Base-by-base conservation (phyloP, 2,329 filamentous ascomycete genomes). In the Arachnomyces sp. region DNA sequence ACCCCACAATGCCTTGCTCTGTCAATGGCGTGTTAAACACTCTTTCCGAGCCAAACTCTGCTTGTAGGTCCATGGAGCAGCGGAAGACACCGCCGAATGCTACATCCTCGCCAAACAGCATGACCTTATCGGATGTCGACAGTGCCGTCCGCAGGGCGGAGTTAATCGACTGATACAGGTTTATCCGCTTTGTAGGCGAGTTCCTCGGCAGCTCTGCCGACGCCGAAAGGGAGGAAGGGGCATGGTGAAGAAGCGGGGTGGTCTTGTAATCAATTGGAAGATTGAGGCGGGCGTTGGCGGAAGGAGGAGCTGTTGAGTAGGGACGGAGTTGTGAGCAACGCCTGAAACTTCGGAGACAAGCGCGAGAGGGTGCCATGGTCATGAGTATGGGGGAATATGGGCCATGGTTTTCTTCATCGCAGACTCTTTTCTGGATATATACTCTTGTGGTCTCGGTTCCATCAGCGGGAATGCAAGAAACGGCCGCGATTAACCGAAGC, bases 21-120 rank as follows among this genome's bases (percentile, higher is more conserved):
- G 82, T 86, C 50, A 98, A 66, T 0, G 92, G 92, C 13, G 89
- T 96, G 64, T 98, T 96, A 72, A 98, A 98, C 28, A 98, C 89
- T 42, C 92, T 75, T 43, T 92, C 84, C 2, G 78, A 74, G 7
- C 92, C 92, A 60, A 92, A 94, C 41, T 86, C 86, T 46, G 88
- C 84, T 25, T 87, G 80, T 12, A 98, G 73, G 52, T 89, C 86
- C 79, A 92, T 90, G 25, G 86, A 90, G 65, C 88, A 95, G 42
- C 92, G 77, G 58, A 98, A 98, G 12, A 98, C 92, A 39, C 92
- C 92, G 31, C 92, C 92, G 53, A 98, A 98, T 11, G 92, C 86
- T 6, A 98, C 88, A 58, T 98, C 92, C 64, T 98, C 92, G 31
- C 92, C 92, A 55, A 98, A 98, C 7, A 98, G 74, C 42, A 96